phyloP scores from a whole-genome alignment of 202 grass and related monocot genomes.

The Zoysia matrella region DNA sequence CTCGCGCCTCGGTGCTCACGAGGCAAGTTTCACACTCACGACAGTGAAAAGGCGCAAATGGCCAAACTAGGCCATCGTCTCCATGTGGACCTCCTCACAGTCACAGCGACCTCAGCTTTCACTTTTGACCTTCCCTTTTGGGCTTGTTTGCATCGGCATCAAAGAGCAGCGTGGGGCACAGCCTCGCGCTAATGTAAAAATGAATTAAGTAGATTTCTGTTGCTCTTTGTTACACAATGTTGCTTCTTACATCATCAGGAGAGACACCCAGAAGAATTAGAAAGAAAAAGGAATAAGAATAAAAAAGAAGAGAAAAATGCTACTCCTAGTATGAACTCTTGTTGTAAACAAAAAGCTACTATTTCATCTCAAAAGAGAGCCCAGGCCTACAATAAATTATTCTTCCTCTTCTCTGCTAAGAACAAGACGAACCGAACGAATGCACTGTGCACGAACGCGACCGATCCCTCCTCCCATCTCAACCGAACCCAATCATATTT shows the following conservation, averaged over 20 bases:
- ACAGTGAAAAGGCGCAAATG: too few relatives aligned
- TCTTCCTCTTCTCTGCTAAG: conserved; percentile 11
- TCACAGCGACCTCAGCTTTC: too few relatives aligned
- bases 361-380: not conserved
- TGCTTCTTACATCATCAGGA: conserved; percentile 50
- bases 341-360: conserved; percentile 23
- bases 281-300: not conserved
- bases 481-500: conserved; percentile 59
- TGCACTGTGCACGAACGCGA: conserved; percentile 45
- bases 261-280: conserved; percentile 32
- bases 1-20: too few relatives aligned
- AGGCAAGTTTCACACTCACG: too few relatives aligned
- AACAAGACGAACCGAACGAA: conserved; percentile 45
- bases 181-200: too few relatives aligned
- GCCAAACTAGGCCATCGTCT: too few relatives aligned
- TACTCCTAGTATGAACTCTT: conserved; percentile 20
- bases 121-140: too few relatives aligned
- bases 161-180: too few relatives aligned
- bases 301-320: not conserved
- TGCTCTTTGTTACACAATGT: conserved; percentile 48
- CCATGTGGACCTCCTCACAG: too few relatives aligned
- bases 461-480: conserved; percentile 15
- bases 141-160: too few relatives aligned
- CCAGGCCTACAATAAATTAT: conserved; percentile 41
- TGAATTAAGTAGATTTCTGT: conserved; percentile 20